These are phyloP conservation scores for Colletotrichum plurivorum DNA, from an alignment of 2,329 filamentous ascomycete genomes.

Conservation along the genomic window DNA sequence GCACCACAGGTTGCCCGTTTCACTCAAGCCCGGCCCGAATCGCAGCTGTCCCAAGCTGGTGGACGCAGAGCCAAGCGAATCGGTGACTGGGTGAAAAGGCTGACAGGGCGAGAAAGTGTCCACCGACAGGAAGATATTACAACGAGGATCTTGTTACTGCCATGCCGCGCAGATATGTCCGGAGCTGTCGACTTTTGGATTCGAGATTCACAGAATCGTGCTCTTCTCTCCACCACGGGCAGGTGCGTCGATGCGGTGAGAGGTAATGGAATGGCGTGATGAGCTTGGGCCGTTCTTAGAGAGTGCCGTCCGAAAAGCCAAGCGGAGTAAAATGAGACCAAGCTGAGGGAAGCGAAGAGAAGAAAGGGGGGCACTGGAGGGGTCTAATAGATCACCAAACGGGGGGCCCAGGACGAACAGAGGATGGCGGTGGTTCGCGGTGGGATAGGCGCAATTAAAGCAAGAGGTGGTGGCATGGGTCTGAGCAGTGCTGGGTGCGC, in stretches of 20 bases:
- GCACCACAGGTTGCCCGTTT: conserved; percentile 18
- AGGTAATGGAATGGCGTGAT: conserved; percentile 15
- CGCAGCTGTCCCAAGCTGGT: background rate
- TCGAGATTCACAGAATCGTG: background rate
- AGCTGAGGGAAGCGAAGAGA: conserved; percentile 11
- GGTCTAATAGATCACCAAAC: conserved; percentile 34
- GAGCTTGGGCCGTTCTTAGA: conserved; percentile 7
- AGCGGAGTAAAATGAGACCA: background rate
- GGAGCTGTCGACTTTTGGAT: background rate
- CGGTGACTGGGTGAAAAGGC: conserved; percentile 17
- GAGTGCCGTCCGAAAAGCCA: background rate
- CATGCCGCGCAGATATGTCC: conserved; percentile 29
- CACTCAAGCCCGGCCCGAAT: conserved; percentile 4
- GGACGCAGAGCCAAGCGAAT: conserved; percentile 41
- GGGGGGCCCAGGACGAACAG: conserved; percentile 32
- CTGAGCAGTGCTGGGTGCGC: conserved; percentile 27
- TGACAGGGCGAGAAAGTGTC: conserved; percentile 7
- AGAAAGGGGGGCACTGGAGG: conserved; percentile 21
- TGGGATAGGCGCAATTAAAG: conserved; percentile 40
- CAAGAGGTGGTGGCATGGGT: conserved; percentile 27
- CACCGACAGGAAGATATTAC: conserved; percentile 27
- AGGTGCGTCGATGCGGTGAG: conserved; percentile 3
- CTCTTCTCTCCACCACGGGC: conserved; percentile 1
- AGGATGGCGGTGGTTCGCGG: conserved; percentile 17
- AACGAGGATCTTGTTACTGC: conserved; percentile 26